Evolutionary conservation across 1,284 basidiomycete genomes (phyloP), one percentile per base, ranked within the genome.

Genomic region (Porodaedalea pini): DNA sequence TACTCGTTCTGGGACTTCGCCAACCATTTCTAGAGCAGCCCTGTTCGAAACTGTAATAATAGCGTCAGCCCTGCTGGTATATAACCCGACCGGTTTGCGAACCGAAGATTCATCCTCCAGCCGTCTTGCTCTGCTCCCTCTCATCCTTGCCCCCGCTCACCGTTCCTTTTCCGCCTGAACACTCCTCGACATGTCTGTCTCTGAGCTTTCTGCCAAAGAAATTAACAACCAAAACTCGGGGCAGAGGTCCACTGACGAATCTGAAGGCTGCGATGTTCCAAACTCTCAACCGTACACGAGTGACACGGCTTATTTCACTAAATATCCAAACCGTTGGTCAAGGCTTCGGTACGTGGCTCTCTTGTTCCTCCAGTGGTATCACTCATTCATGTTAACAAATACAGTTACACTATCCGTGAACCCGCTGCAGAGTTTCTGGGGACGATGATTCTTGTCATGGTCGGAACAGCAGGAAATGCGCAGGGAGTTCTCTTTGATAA

Each of bases 351-450:
- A 56, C 17, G 50, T 21, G 11, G 2, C 10, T 32, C 47, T 41
- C 2, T 15, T 31, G 6, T 17, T 15, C 29, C 10, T 27, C 45
- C n/a, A n/a, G 3, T 21, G 36, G 17, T 15, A 3, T 21, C 29
- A 13, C 15, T 47, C 21, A 47, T 40, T 49, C 48, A 23, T 29
- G 43, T 32, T 11, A 36, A 10, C n/a, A n/a, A n/a, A n/a, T n/a
- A n/a, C 56, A 78, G 76, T 17, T 68, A 73, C 70, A 68, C 57
- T 21, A 65, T 88, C 44, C 76, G 82, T 58, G 85, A 88, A 68
- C 79, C 84, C 17, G 76, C 76, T 39, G 88, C 86, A 3, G 87
- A 90, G 68, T 86, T 88, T 64, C 67, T 88, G 45, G 86, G 85
- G 37, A 81, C 82, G 27, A 81, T 82, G 73, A 73, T 88, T 36